Percentiles rank a stretch among this genome's conserved stretches.
phyloP scores from a whole-genome alignment of 2,329 filamentous ascomycete species.

The Colletotrichum trifolii region DNA sequence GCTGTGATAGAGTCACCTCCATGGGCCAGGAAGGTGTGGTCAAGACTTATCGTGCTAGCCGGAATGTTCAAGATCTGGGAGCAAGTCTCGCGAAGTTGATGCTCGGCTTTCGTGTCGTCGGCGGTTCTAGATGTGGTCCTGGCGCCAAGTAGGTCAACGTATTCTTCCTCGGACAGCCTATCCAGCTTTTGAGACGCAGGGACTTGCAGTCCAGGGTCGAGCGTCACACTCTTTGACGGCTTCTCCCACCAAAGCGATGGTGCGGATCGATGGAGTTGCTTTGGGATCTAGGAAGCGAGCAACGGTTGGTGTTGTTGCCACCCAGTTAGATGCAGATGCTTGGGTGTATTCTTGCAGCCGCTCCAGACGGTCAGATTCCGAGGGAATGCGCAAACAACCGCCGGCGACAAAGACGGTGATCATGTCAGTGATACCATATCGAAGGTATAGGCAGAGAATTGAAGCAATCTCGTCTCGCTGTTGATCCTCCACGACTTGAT shows the following conservation, averaged over 20 bases:
- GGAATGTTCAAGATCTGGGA: slow-evolving; percentile 9
- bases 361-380: slow-evolving; percentile 58
- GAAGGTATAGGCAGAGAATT: slow-evolving; percentile 65
- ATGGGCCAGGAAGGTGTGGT: slow-evolving; percentile 5
- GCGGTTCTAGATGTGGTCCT: background rate
- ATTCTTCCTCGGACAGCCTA: background rate
- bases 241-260: slow-evolving; percentile 9
- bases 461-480: slow-evolving; percentile 41
- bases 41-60: background rate
- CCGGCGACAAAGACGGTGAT: slow-evolving; percentile 63
- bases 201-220: slow-evolving; percentile 24
- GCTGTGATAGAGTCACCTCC: slow-evolving; percentile 28
- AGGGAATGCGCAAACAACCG: slow-evolving; percentile 69
- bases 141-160: background rate
- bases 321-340: slow-evolving; percentile 19
- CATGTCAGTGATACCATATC: slow-evolving; percentile 63
- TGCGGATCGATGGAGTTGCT: background rate
- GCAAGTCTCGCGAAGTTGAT: background rate
- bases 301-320: slow-evolving; percentile 5
- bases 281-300: background rate
- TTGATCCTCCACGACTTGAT: background rate
- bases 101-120: background rate
- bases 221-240: slow-evolving; percentile 7
- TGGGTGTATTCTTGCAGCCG: slow-evolving; percentile 50
- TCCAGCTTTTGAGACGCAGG: slow-evolving; percentile 30